Evolutionary conservation across 176 grass and related monocot species (phyloP).

Genomic region (Melocanna baccifera): DNA sequence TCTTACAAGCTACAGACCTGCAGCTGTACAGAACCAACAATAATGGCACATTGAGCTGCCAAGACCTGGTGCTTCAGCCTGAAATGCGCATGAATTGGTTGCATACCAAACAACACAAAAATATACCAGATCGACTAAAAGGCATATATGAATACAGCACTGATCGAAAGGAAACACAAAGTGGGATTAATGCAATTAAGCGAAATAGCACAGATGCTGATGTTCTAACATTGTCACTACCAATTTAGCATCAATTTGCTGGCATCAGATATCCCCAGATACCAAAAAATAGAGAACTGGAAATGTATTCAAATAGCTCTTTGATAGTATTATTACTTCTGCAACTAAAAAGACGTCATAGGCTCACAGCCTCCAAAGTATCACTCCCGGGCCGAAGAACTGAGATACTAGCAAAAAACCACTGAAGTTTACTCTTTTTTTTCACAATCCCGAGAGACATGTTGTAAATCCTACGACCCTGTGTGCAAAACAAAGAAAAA

Average conservation of each 20-base stretch:
- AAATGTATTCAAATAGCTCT: background rate
- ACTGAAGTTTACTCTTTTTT: constrained; percentile 44
- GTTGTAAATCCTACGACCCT: constrained; percentile 57
- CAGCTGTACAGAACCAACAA: background rate
- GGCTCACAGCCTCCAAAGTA: background rate
- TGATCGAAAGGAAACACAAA: background rate
- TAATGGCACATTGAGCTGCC: background rate
- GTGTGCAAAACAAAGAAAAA: constrained; percentile 4
- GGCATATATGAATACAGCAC: background rate
- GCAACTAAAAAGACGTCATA: background rate
- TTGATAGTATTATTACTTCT: constrained; percentile 29
- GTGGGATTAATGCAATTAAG: background rate
- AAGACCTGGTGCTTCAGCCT: background rate
- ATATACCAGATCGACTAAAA: background rate
- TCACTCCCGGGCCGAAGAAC: background rate
- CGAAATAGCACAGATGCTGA: background rate
- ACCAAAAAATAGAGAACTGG: background rate
- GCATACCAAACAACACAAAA: background rate
- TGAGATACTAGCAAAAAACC: background rate
- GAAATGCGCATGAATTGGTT: background rate
- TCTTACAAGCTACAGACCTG: background rate
- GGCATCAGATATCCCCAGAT: constrained; percentile 5
- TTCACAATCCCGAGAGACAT: constrained; percentile 59
- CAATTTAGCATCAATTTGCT: background rate
- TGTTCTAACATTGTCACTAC: background rate